Percentiles rank a stretch among this genome's conserved stretches.
Evolutionary conservation across 768 basidiomycete species (phyloP).

Genomic region (Pleurotus tuoliensis): DNA sequence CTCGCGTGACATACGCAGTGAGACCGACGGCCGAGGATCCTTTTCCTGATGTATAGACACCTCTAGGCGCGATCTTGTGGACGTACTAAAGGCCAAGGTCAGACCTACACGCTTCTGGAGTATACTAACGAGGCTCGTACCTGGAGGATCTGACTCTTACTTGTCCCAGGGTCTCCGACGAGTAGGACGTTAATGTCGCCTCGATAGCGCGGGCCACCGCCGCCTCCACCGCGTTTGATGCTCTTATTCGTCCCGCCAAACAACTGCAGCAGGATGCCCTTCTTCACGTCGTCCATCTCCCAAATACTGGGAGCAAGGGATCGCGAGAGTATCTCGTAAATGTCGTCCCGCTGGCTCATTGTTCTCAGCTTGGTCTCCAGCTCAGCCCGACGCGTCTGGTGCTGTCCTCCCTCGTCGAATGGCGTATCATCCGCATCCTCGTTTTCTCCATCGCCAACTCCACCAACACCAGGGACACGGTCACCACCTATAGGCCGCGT

Average conservation of each 20-base stretch:
- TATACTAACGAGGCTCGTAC: constrained; percentile 34
- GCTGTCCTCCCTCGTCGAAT: constrained; percentile 32
- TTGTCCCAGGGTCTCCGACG: constrained; percentile 96
- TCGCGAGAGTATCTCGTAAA: constrained; percentile 82
- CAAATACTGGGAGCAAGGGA: constrained; percentile 94
- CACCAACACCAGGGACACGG: constrained; percentile 64
- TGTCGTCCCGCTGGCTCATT: constrained; percentile 69
- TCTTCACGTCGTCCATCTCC: constrained; percentile 99
- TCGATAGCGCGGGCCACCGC: constrained; percentile 92
- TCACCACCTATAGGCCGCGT: constrained; percentile 73
- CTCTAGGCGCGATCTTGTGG: constrained; percentile 96
- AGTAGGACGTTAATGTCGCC: constrained; percentile 98
- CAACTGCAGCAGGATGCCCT: constrained; percentile 91
- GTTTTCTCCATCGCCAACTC: constrained; percentile 55
- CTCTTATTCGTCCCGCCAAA: constrained; percentile 99
- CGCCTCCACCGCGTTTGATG: constrained; percentile 88
- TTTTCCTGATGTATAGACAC: constrained; percentile 97
- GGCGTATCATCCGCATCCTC: constrained; percentile 21
- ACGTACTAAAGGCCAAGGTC: constrained; percentile 65
- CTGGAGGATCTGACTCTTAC: constrained; percentile 93
- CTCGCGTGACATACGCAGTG: constrained; percentile 96
- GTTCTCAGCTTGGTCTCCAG: constrained; percentile 76
- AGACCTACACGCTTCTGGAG: constrained; percentile 1
- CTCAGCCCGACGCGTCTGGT: constrained; percentile 53
- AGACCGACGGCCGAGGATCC: constrained; percentile 98